Conservation (phyloP, 225 moss, liverwort and hornwort species). For the Bryoerythrophyllum caledonicum region DNA sequence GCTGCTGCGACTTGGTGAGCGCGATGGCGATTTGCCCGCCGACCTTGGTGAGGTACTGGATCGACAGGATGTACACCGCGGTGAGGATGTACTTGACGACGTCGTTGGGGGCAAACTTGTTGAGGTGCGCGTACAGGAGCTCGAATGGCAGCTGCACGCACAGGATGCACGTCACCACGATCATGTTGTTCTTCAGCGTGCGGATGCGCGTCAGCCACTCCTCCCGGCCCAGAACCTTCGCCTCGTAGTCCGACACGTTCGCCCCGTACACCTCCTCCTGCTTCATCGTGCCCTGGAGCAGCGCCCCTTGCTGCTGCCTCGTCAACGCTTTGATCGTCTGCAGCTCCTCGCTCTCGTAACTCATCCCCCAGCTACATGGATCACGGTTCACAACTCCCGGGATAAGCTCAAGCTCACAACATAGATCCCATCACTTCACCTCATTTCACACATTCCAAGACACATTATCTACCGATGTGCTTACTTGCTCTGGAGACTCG, state of each 20-base stretch:
- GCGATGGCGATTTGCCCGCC: slow-evolving; percentile 48
- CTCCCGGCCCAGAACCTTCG: slow-evolving; percentile 46
- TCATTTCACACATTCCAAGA: too few species aligned
- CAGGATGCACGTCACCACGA: slow-evolving; percentile 48
- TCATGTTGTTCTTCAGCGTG: slow-evolving; percentile 52
- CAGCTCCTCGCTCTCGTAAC: slow-evolving; percentile 55
- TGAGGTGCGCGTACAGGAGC: slow-evolving; percentile 64
- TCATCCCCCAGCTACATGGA: slow-evolving; percentile 51
- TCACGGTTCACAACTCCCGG: neutral
- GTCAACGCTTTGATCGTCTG: slow-evolving; percentile 43
- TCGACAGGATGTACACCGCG: slow-evolving; percentile 49
- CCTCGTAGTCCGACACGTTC: slow-evolving; percentile 58
- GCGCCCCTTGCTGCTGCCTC: slow-evolving; percentile 43
- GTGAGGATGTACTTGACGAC: slow-evolving; percentile 55
- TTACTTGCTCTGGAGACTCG: slow-evolving; percentile 72
- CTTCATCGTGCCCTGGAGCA: slow-evolving; percentile 38
- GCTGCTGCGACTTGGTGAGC: slow-evolving; percentile 56
- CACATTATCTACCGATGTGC: neutral
- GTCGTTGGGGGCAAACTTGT: slow-evolving; percentile 49
- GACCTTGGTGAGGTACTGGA: slow-evolving; percentile 59
- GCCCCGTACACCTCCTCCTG: slow-evolving; percentile 54
- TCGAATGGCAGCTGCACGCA: slow-evolving; percentile 67
- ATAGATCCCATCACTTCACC: neutral
- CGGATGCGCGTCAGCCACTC: slow-evolving; percentile 56
- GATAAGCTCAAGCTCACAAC: slow-evolving; percentile 17